Evolutionary conservation across 768 basidiomycete species (phyloP), one percentile per base, ranked within the genome.

Genomic region (Rhodotorula kratochvilovae): DNA sequence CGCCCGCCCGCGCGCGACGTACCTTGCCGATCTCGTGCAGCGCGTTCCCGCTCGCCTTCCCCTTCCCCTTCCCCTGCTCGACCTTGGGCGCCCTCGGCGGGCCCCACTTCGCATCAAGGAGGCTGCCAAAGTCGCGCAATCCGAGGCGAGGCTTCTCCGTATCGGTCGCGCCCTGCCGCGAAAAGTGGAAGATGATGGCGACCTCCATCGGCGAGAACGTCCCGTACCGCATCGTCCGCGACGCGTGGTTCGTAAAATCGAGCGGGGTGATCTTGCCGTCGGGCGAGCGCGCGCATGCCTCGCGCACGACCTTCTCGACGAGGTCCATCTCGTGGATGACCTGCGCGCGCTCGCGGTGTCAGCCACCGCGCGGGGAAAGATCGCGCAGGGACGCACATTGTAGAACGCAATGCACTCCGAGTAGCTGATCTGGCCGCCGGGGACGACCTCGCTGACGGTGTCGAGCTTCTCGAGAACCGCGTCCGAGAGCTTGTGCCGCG

Each of bases 151-250:
- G 83, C 6, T 83, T 82, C 56, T 84, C 82, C 16, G n/a, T 16
- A 16, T 21, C 33, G 17, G 33, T 33, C 19, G 17, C 46, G 23
- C 93, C 94, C 58, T 92, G 86, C 21, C 90, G 88, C 36, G 93
- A 93, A 82, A 97, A 98, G 81, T 99, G 95, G 83, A 97, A 99
- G 77, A 99, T 88, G 78, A 98, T 96, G 63, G 89, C 87, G n/a
- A 90, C 92, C 81, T 98, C 95, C 91, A 97, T 95, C 8, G 95
- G 95, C 1, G 92, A 94, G 81, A 97, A 97, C 63, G 95, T 85
- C 50, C 91, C 90, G 80, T 98, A 97, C 48, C 95, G 89, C 76
- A 94, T 91, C 75, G 84, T 89, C 46, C 88, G 85, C 36, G 90
- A 88, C 23, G 92, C 86, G 79, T 96, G 84, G 80, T 97, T 89